Base-by-base conservation (phyloP, 2,329 filamentous ascomycete genomes). In the Ophiocordyceps camponoti-leonardi region DNA sequence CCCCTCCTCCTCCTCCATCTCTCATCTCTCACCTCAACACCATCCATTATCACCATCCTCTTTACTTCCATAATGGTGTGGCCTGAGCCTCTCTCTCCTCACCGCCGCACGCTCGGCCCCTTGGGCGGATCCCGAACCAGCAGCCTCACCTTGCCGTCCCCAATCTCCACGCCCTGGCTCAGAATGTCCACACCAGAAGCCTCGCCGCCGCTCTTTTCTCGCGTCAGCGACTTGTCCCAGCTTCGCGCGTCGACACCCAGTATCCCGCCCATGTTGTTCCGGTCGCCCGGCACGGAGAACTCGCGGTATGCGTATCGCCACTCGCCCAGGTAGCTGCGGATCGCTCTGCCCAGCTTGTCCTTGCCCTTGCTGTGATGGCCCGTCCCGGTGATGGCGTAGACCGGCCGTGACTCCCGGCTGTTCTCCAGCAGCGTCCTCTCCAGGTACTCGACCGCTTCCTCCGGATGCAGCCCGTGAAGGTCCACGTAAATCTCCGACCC, bases 311-410 rank as follows among this genome's bases (percentile, higher is more conserved):
- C 83, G 59, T 95, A 98, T 50, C 86, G 79, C 87, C 88, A 94
- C 60, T 96, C 90, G 58, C 90, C 93, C 46, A 98, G 68, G 66
- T 93, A 96, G 52, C 76, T 79, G 46, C 92, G 81, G 50, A 96
- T 81, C 1, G 88, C 87, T 65, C 94, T 94, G 58, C 90, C 90
- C 33, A 98, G 86, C 66, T 98, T 98, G 64, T 98, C 92, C 62
- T 96, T 96, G 56, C 92, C 90, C 69, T 96, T 96, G 61, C 86
- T 94, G 65, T 98, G 92, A 58, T 96, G 88, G 4, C 90, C 92
- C 1, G 90, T 96, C 41, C 92, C 92, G 1, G 88, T 95, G 60
- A 98, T 96, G 52, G 88, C 88, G 60, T 96, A 98, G 40, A 98
- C 75, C 3, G 90, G 84, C 20, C 79, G 75, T 33, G 72, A 73